phyloP scores from a whole-genome alignment of 257 asterid genomes.

The Jacaranda copaia region DNA sequence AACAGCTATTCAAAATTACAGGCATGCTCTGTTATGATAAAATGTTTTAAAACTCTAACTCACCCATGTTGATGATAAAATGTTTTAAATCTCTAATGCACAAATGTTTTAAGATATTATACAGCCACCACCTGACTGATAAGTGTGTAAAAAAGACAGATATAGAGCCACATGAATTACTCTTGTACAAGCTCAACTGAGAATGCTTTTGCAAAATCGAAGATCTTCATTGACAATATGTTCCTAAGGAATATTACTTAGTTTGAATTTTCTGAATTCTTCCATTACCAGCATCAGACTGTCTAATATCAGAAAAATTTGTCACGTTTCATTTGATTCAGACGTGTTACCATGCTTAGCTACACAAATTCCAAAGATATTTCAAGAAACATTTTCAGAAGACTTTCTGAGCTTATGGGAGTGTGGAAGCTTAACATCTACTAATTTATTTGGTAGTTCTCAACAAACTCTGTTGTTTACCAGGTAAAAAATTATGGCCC shows the following conservation, averaged over 20 bases:
- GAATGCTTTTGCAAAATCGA: background rate
- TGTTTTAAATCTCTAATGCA: no score
- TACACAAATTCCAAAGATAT: constrained; percentile 17
- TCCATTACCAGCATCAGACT: background rate
- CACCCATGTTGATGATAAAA: background rate
- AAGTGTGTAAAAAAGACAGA: background rate
- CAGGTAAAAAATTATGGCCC: background rate
- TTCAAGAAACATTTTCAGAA: background rate
- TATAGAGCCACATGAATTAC: background rate
- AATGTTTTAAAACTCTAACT: background rate
- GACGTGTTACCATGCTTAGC: background rate
- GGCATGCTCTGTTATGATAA: background rate
- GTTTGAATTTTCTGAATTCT: constrained; percentile 7
- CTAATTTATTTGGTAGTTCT: constrained; percentile 6
- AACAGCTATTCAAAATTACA: background rate
- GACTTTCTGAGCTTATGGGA: constrained; percentile 6
- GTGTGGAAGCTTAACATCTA: background rate
- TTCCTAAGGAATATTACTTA: background rate
- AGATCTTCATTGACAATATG: background rate
- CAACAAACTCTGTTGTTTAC: background rate
- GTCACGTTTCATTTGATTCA: background rate
- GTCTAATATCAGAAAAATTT: constrained; percentile 2
- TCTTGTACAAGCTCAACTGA: background rate
- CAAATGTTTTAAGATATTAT: background rate
- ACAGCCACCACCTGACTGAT: background rate